Conservation (phyloP, 2,329 filamentous ascomycete species). For the Trichoderma atrobrunneum region DNA sequence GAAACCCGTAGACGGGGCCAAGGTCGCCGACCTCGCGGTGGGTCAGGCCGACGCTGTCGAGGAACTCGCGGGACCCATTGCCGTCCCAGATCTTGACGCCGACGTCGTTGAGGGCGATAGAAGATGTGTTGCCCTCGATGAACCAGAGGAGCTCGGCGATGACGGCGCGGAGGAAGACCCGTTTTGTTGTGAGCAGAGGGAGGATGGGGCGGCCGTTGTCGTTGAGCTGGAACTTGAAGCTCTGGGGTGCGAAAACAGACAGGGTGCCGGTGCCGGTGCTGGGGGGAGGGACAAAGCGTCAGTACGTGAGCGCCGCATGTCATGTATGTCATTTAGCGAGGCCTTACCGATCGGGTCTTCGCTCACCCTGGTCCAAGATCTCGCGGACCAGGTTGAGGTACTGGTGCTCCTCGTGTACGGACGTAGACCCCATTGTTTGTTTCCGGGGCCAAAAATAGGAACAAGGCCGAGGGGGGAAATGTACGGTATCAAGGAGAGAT, state of each 20-base stretch:
- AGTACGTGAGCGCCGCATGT: not conserved
- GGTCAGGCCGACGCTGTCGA: slow-evolving; percentile 77
- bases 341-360: slow-evolving; percentile 77
- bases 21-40: slow-evolving; percentile 83
- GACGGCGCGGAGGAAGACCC: slow-evolving; percentile 88
- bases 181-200: slow-evolving; percentile 94
- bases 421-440: slow-evolving; percentile 5
- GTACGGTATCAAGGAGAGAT: not conserved
- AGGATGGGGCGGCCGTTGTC: slow-evolving; percentile 63
- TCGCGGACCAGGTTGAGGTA: slow-evolving; percentile 86
- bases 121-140: slow-evolving; percentile 78
- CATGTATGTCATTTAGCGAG: not conserved
- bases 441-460: not conserved
- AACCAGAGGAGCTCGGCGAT: slow-evolving; percentile 96
- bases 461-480: no score
- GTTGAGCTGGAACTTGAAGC: slow-evolving; percentile 82
- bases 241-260: slow-evolving; percentile 82
- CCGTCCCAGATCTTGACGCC: slow-evolving; percentile 98
- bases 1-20: slow-evolving; percentile 95
- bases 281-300: not conserved
- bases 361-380: slow-evolving; percentile 80
- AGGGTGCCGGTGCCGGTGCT: slow-evolving; percentile 92
- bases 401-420: slow-evolving; percentile 80
- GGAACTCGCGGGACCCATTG: slow-evolving; percentile 86
- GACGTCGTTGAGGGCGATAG: slow-evolving; percentile 68